Conservation (phyloP, 768 basidiomycete species). For the Lentinus tigrinus region DNA sequence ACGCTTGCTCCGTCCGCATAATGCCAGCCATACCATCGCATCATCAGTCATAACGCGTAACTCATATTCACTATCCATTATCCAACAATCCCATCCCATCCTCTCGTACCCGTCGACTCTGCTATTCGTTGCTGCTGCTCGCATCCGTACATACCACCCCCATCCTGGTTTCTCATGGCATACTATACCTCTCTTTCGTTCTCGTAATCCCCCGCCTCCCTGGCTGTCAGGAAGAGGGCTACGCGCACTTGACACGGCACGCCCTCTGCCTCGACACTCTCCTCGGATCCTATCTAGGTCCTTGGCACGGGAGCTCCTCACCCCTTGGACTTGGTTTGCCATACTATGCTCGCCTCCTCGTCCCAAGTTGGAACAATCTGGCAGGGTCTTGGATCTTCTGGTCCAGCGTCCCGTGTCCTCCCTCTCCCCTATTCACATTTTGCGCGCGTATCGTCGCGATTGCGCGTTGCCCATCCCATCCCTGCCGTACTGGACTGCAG, state of each 20-base stretch:
- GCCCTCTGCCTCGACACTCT: too few relatives aligned
- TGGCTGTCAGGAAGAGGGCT: background rate
- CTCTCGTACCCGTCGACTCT: slow-evolving; percentile 8
- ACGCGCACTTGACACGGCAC: background rate
- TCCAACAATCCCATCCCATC: background rate
- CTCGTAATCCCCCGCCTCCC: background rate
- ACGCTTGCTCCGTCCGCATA: background rate
- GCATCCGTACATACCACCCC: slow-evolving; percentile 15
- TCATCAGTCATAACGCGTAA: background rate
- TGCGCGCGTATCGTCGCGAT: too few relatives aligned
- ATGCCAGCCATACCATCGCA: slow-evolving; percentile 1
- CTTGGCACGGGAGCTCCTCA: too few relatives aligned
- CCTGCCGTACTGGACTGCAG: too few relatives aligned
- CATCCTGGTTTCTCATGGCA: background rate
- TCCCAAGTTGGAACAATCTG: background rate
- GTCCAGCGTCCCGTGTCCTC: too few relatives aligned
- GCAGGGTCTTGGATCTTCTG: background rate
- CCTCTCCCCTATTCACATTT: too few relatives aligned
- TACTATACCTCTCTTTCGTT: background rate
- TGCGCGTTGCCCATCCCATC: too few relatives aligned
- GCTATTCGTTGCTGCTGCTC: slow-evolving; percentile 11
- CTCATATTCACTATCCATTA: background rate
- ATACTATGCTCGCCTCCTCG: background rate
- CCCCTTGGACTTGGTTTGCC: slow-evolving; percentile 1
- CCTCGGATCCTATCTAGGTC: too few relatives aligned